Percentiles rank a stretch among this genome's conserved stretches.
Evolutionary conservation across 768 basidiomycete species (phyloP).

Genomic region (Tylopilus cervinicoccineus): DNA sequence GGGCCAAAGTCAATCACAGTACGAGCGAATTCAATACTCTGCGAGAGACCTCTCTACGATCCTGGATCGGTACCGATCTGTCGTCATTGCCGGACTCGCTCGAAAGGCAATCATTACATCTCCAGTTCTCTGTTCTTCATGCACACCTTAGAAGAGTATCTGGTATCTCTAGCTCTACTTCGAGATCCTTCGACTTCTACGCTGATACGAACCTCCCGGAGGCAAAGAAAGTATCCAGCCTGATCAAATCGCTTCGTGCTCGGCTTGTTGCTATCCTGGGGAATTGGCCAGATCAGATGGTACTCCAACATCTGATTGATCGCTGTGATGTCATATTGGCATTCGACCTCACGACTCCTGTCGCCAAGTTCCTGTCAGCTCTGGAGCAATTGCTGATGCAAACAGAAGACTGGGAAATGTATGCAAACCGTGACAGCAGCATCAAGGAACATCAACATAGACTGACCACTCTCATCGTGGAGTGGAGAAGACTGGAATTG

Average conservation of each 20-base stretch:
- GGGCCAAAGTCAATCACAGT: background rate
- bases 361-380: constrained; percentile 78
- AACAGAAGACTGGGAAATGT: constrained; percentile 95
- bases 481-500: constrained; percentile 88
- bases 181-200: constrained; percentile 69
- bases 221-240: constrained; percentile 51
- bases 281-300: constrained; percentile 98
- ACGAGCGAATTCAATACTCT: constrained; percentile 30
- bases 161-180: constrained; percentile 12
- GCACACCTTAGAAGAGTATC: constrained; percentile 34
- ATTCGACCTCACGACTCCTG: constrained; percentile 60
- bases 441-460: constrained; percentile 63
- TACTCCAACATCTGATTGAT: constrained; percentile 76
- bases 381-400: constrained; percentile 84
- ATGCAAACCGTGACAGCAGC: constrained; percentile 87
- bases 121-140: constrained; percentile 50
- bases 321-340: constrained; percentile 65
- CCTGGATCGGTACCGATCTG: constrained; percentile 30
- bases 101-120: constrained; percentile 48
- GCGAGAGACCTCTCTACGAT: constrained; percentile 32
- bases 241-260: constrained; percentile 47
- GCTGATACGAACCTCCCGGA: constrained; percentile 71
- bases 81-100: constrained; percentile 38
- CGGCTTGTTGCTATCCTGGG: constrained; percentile 55
- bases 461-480: constrained; percentile 70